Evolutionary conservation across 345 rosid species (phyloP).

Genomic region (Firmiana major): DNA sequence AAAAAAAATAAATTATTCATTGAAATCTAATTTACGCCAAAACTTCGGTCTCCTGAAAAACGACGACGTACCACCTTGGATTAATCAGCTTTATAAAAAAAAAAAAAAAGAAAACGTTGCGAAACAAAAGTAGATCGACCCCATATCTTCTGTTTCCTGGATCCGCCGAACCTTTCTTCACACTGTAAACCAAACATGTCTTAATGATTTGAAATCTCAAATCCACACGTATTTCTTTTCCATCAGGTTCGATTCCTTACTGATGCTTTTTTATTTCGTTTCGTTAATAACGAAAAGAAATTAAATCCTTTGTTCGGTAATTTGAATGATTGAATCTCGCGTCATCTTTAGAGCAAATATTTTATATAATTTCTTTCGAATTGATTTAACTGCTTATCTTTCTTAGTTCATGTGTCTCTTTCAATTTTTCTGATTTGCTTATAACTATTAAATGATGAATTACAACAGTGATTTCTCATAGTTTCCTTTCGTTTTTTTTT

Average conservation of each 20-base stretch:
- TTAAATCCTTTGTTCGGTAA: background rate
- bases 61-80: background rate
- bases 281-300: background rate
- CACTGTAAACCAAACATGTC: background rate
- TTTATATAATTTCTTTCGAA: background rate
- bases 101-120: background rate
- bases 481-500: background rate
- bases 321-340: background rate
- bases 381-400: background rate
- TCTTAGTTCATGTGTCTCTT: constrained; percentile 8
- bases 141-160: background rate
- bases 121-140: background rate
- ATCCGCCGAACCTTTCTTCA: background rate
- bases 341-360: background rate
- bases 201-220: background rate
- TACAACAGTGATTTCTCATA: background rate
- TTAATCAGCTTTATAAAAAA: background rate
- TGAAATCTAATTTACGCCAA: too few species aligned
- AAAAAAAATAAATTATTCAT: too few species aligned
- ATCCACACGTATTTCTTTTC: background rate
- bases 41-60: background rate
- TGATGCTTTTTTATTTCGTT: background rate
- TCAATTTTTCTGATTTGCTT: background rate
- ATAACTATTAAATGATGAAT: background rate
- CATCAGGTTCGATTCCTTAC: background rate